phyloP scores from a whole-genome alignment of 805 yeast species.

The Limtongozyma cylindracea region DNA sequence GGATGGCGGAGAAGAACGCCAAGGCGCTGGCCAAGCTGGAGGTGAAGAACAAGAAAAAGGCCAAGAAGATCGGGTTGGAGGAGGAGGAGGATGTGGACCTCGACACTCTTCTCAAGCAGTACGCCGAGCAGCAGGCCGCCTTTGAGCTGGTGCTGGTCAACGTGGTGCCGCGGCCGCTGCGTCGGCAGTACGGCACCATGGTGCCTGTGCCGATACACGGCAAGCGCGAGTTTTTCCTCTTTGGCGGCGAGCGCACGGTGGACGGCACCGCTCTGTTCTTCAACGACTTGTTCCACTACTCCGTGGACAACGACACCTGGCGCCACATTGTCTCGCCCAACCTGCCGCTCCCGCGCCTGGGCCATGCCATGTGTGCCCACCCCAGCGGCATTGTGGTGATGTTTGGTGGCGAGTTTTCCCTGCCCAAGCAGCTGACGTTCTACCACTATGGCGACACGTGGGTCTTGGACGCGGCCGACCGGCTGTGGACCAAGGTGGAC shows the following conservation, averaged over 20 bases:
- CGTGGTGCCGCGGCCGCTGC: slow-evolving; percentile 30
- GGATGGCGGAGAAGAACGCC: slow-evolving; percentile 59
- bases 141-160: slow-evolving; percentile 50
- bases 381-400: slow-evolving; percentile 68
- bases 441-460: slow-evolving; percentile 95
- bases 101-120: slow-evolving; percentile 57
- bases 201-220: slow-evolving; percentile 55
- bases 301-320: slow-evolving; percentile 66
- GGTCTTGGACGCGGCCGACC: slow-evolving; percentile 63
- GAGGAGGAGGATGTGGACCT: slow-evolving; percentile 75
- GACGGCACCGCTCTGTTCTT: slow-evolving; percentile 36
- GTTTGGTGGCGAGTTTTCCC: slow-evolving; percentile 94
- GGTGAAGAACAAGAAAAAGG: slow-evolving; percentile 43
- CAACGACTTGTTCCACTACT: slow-evolving; percentile 56
- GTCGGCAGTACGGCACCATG: slow-evolving; percentile 51
- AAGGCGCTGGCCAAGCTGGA: slow-evolving; percentile 59
- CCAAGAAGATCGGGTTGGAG: slow-evolving; percentile 51
- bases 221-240: slow-evolving; percentile 51
- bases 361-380: slow-evolving; percentile 84
- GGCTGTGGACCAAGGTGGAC: slow-evolving; percentile 83
- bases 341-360: slow-evolving; percentile 77
- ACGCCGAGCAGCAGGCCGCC: slow-evolving; percentile 55
- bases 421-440: slow-evolving; percentile 87
- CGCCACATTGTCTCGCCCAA: slow-evolving; percentile 55
- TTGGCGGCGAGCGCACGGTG: slow-evolving; percentile 67